A percentile compares a stretch with the other conserved stretches of the same genome.
Evolutionary conservation across 192 early-diverging fungal genomes (phyloP).

Genomic region (Backusella circina): DNA sequence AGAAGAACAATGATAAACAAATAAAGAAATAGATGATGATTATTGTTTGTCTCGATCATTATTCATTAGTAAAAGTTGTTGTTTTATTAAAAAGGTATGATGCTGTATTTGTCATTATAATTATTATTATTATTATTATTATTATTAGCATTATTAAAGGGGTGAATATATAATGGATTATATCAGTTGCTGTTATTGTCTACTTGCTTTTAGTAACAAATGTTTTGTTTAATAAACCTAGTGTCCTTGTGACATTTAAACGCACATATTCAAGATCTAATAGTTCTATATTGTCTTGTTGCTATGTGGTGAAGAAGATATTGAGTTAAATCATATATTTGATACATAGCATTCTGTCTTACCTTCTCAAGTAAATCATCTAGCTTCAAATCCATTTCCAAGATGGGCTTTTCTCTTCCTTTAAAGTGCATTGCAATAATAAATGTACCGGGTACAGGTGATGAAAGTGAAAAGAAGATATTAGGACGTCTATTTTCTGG

Average conservation of each 20-base stretch:
- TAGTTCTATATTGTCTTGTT: conserved; percentile 83
- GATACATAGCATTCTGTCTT: background rate
- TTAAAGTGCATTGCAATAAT: conserved; percentile 89
- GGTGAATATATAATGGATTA: background rate
- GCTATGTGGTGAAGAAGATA: conserved; percentile 52
- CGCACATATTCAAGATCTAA: conserved; percentile 94
- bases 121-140: background rate
- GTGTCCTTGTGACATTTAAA: conserved; percentile 77
- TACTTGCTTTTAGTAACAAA: conserved; percentile 64
- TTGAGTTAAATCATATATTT: background rate
- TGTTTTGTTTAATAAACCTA: conserved; percentile 79
- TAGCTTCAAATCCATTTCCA: conserved; percentile 95
- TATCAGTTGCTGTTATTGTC: background rate
- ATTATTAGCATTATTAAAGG: no score
- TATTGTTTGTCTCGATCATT: background rate
- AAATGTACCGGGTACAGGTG: conserved; percentile 85
- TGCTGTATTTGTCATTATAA: background rate
- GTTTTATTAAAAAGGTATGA: background rate
- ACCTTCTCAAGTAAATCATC: conserved; percentile 79
- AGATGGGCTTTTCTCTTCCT: conserved; percentile 83
- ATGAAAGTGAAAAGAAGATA: conserved; percentile 87
- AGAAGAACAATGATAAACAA: background rate
- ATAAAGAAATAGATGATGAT: background rate
- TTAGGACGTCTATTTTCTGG: conserved; percentile 83
- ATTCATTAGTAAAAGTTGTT: background rate